Evolutionary conservation across 306 rosid genomes (phyloP).

Genomic region (Morella rubra): DNA sequence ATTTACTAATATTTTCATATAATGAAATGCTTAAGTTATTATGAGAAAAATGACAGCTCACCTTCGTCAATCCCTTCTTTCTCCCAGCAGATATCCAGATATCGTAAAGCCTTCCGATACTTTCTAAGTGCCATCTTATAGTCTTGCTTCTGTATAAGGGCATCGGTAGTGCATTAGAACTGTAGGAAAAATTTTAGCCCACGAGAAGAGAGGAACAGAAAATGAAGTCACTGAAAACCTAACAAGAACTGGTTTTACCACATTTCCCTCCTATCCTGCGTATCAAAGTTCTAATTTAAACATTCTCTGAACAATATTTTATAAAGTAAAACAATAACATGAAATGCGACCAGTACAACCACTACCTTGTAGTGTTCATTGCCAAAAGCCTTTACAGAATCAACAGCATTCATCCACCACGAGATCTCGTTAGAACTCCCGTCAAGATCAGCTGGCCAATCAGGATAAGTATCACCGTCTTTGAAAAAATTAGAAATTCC

Average conservation of each 20-base stretch:
- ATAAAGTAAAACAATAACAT: background rate
- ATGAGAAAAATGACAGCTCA: slow-evolving; percentile 18
- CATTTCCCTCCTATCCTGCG: no score
- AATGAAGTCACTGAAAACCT: slow-evolving; percentile 6
- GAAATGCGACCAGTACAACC: background rate
- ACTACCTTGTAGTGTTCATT: slow-evolving; percentile 73
- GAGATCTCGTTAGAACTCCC: slow-evolving; percentile 58
- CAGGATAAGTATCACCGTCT: slow-evolving; percentile 83
- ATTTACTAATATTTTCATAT: background rate
- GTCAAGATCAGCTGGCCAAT: slow-evolving; percentile 91
- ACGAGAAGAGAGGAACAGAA: background rate
- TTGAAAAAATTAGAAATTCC: slow-evolving; percentile 79
- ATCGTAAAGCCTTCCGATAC: slow-evolving; percentile 79
- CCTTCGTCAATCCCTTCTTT: slow-evolving; percentile 89
- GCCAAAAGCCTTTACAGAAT: slow-evolving; percentile 70
- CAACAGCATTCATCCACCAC: slow-evolving; percentile 83
- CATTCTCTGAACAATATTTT: background rate
- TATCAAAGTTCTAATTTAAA: background rate
- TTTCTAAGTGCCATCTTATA: slow-evolving; percentile 77
- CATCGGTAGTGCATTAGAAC: background rate
- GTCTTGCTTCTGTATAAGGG: slow-evolving; percentile 64
- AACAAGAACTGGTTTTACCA: background rate
- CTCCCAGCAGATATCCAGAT: slow-evolving; percentile 93
- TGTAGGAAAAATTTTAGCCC: background rate
- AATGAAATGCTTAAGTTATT: background rate